A percentile compares a stretch with the other conserved stretches of the same genome.
Conservation (phyloP, 2,329 filamentous ascomycete species). For the Calonectria pauciramosa region DNA sequence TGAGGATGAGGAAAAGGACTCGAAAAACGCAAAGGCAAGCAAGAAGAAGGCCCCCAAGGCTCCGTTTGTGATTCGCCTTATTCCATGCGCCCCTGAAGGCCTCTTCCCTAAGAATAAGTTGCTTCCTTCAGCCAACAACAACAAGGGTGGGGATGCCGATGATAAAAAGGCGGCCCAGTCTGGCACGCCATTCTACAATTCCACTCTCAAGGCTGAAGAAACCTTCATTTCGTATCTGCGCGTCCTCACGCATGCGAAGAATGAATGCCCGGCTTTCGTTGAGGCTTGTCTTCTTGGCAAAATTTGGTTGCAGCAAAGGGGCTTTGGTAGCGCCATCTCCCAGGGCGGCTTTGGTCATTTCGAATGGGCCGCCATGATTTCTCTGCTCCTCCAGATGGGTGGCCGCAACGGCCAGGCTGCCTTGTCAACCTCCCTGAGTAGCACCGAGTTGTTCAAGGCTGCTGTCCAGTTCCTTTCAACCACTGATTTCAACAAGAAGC, state of each 20-base stretch:
- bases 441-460: constrained; percentile 95
- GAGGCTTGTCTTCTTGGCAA: constrained; percentile 90
- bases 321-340: constrained; percentile 78
- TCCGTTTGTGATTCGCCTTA: constrained; percentile 77
- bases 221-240: constrained; percentile 82
- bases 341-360: constrained; percentile 92
- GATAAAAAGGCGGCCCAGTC: constrained; percentile 57
- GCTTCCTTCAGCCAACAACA: constrained; percentile 76
- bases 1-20: constrained; percentile 27
- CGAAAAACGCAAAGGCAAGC: constrained; percentile 44
- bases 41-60: constrained; percentile 48
- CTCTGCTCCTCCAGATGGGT: constrained; percentile 84
- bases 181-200: constrained; percentile 90
- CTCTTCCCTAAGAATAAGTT: constrained; percentile 82
- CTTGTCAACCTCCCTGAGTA: constrained; percentile 85
- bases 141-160: constrained; percentile 68
- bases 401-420: constrained; percentile 78
- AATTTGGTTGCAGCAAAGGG: constrained; percentile 90
- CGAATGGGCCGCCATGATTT: constrained; percentile 88
- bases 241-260: constrained; percentile 77
- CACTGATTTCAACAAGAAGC: constrained; percentile 78
- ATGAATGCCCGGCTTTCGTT: constrained; percentile 78
- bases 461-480: constrained; percentile 87
- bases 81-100: constrained; percentile 78
- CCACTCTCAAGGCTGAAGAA: constrained; percentile 83